phyloP scores from a whole-genome alignment of 2,329 filamentous ascomycete species.

The Ophiostoma triangulosporum region DNA sequence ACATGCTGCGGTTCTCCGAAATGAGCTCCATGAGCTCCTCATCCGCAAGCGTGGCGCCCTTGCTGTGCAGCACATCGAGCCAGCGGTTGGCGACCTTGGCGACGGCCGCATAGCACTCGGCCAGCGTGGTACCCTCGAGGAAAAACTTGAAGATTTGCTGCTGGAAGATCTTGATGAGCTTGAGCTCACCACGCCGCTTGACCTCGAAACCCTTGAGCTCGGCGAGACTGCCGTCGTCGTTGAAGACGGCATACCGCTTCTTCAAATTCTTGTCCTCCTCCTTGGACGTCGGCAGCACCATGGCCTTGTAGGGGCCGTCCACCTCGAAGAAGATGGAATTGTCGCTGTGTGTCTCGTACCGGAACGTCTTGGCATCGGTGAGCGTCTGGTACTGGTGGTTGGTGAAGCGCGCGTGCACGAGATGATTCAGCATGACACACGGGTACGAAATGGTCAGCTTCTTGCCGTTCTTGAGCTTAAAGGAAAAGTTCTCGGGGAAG shows the following conservation, averaged over 20 bases:
- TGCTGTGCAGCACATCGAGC: slow-evolving; percentile 86
- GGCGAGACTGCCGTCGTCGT: slow-evolving; percentile 87
- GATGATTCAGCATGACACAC: slow-evolving; percentile 97
- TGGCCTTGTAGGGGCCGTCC: slow-evolving; percentile 91
- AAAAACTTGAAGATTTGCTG: slow-evolving; percentile 99
- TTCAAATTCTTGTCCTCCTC: slow-evolving; percentile 99
- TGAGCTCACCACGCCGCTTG: slow-evolving; percentile 92
- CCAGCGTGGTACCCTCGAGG: slow-evolving; percentile 73
- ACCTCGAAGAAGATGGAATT: slow-evolving; percentile 99
- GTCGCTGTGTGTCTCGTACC: slow-evolving; percentile 93
- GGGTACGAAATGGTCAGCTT: slow-evolving; percentile 95
- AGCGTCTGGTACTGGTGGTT: slow-evolving; percentile 96
- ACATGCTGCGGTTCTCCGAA: slow-evolving; percentile 97
- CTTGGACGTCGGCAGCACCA: slow-evolving; percentile 94
- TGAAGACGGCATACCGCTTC: slow-evolving; percentile 98
- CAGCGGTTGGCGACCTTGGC: slow-evolving; percentile 92
- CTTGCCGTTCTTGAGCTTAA: slow-evolving; percentile 91
- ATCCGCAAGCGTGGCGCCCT: slow-evolving; percentile 79
- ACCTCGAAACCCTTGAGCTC: slow-evolving; percentile 97
- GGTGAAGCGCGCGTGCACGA: slow-evolving; percentile 88
- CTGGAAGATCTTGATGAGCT: slow-evolving; percentile 99
- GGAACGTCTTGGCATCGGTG: slow-evolving; percentile 63
- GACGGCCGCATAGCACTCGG: slow-evolving; percentile 81
- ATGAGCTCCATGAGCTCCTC: slow-evolving; percentile 99
- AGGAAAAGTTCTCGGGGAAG: slow-evolving; percentile 91